Evolutionary conservation across 805 yeast genomes (phyloP), one percentile per base, ranked within the genome.

Genomic region (Zygosaccharomyces siamensis): DNA sequence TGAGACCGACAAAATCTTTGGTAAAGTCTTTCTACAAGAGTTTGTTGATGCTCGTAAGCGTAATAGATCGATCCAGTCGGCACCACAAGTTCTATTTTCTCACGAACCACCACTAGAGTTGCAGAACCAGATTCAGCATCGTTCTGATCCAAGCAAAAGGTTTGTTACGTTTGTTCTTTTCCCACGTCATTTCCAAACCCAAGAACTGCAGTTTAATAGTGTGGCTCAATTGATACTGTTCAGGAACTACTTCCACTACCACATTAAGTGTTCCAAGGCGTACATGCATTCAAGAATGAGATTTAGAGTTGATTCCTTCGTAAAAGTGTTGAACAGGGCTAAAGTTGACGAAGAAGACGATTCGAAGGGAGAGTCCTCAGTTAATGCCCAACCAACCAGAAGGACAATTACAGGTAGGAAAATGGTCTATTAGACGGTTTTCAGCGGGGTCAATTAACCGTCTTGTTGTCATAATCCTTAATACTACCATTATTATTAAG

Each of bases 211-310:
- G 54, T 64, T 66, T 51, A 51, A 59, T 8, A 60, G 68, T 7
- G 87, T 93, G 54, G 83, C 95, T 32, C 97, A 90, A 68, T 86
- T 93, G 62, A 89, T 89, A 63, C 75, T 88, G 49, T 93, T 93
- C 73, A 79, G 99, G 71, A 95, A 90, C 64, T 93, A 92, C 72
- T 93, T 93, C 84, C 99, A 93, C 69, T 93, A 92, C 71, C 99
- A 93, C 67, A 93, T 93, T 74, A 93, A 93, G 72, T 92, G 97
- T 69, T 89, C 97, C 52, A 93, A 93, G 76, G 98, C 99, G 31
- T 93, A 87, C 72, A 83, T 93, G 84, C 99, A 93, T 70, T 89
- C 96, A 45, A 84, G 99, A 76, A 93, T 93, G 99, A 82, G 99
- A 70, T 88, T 76, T 71, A 80, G 99, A 62, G 98, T 93, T 21